These are phyloP conservation scores for Phytopythium litorale DNA, from an alignment of 352 stramenopile genomes.

Conservation along the genomic window DNA sequence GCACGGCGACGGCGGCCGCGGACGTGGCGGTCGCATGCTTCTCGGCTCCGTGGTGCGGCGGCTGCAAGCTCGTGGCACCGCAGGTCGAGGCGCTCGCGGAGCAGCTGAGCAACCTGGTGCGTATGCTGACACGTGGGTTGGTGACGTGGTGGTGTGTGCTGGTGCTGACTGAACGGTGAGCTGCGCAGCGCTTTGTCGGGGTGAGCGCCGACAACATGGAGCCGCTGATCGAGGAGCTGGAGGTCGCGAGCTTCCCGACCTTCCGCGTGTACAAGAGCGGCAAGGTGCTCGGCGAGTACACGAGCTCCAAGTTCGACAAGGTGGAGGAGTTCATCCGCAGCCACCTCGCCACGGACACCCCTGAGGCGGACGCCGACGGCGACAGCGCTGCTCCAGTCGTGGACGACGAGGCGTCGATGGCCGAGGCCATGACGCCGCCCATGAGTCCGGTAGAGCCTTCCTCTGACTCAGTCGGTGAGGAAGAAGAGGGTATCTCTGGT, in stretches of 20 bases:
- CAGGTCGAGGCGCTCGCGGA: conserved; percentile 47
- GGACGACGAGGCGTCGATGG: conserved; percentile 2
- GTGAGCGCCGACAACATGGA: conserved; percentile 62
- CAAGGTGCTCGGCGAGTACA: conserved; percentile 55
- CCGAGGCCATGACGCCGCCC: conserved; percentile 1
- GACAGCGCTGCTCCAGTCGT: not conserved
- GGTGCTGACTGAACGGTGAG: conserved; percentile 1
- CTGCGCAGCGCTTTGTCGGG: conserved; percentile 35
- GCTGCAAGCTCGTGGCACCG: conserved; percentile 59
- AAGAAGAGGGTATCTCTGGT: not conserved
- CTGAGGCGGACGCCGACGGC: not conserved
- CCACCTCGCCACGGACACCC: conserved; percentile 7
- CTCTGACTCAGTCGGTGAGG: not conserved
- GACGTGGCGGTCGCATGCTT: conserved; percentile 43
- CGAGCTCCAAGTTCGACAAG: conserved; percentile 73
- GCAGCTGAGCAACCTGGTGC: conserved; percentile 30
- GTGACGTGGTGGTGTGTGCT: not conserved
- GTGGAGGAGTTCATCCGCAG: conserved; percentile 31
- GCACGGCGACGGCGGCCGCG: conserved; percentile 22
- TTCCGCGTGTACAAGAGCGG: conserved; percentile 70
- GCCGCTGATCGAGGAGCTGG: conserved; percentile 61
- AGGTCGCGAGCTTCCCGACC: conserved; percentile 71
- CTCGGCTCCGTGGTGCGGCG: conserved; percentile 60
- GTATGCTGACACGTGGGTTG: conserved; percentile 8
- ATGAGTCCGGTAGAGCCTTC: not conserved